These are phyloP conservation scores for Paramyrothecium sp. DNA, from an alignment of 2,329 filamentous ascomycete genomes.

Conservation along the genomic window DNA sequence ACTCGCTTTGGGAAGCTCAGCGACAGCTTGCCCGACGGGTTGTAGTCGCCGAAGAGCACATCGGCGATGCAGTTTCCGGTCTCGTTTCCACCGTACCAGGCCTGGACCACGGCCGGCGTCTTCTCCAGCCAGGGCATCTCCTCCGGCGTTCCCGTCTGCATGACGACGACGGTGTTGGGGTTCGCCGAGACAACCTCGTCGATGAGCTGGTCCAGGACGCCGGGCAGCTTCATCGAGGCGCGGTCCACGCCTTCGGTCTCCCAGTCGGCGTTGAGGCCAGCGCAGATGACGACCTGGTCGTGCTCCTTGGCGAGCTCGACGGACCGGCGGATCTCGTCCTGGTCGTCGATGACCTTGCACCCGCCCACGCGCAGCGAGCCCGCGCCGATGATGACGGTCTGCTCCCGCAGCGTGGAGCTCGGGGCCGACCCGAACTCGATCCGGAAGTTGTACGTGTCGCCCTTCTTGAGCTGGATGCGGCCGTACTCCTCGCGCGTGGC, in stretches of 20 bases:
- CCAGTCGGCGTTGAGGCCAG: constrained; percentile 78
- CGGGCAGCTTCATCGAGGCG: constrained; percentile 74
- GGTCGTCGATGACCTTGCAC: constrained; percentile 54
- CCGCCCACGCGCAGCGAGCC: constrained; percentile 64
- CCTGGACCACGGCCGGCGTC: constrained; percentile 64
- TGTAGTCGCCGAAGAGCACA: constrained; percentile 70
- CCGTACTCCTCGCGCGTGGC: constrained; percentile 65
- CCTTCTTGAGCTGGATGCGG: constrained; percentile 54
- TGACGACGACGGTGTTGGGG: constrained; percentile 68
- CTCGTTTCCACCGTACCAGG: constrained; percentile 88
- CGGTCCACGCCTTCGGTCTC: constrained; percentile 79
- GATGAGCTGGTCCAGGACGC: constrained; percentile 69
- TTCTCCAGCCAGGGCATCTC: constrained; percentile 66
- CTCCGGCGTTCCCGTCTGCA: constrained; percentile 75
- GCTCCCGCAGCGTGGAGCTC: constrained; percentile 52
- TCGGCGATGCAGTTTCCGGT: constrained; percentile 79
- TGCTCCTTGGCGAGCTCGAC: constrained; percentile 65
- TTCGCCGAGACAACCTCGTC: constrained; percentile 64
- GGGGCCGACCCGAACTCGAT: constrained; percentile 61
- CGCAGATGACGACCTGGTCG: constrained; percentile 76
- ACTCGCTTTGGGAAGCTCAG: constrained; percentile 67
- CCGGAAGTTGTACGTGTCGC: constrained; percentile 55
- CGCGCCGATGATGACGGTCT: constrained; percentile 51
- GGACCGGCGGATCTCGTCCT: constrained; percentile 63
- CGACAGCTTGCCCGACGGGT: constrained; percentile 73